Conservation (phyloP, 305 asterid genomes). For the Fraxinus xanthoxyloides region DNA sequence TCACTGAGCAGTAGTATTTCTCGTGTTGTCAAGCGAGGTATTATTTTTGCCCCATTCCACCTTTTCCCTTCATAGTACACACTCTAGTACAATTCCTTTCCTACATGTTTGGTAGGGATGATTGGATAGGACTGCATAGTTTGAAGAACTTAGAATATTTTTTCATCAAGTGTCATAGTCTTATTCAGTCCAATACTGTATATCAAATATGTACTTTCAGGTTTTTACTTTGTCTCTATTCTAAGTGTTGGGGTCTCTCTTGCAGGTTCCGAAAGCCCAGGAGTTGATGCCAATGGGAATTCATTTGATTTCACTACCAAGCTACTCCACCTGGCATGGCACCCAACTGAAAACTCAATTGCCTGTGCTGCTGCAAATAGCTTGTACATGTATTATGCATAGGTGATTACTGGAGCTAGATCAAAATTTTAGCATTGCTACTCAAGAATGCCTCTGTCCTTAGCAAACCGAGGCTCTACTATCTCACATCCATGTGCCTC, state of each 20-base stretch:
- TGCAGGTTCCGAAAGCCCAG: constrained; percentile 77
- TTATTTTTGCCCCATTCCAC: not conserved
- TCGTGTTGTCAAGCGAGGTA: constrained; percentile 92
- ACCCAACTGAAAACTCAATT: constrained; percentile 85
- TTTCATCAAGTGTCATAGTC: not conserved
- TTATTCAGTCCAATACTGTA: not conserved
- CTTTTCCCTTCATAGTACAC: not conserved
- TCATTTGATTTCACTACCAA: constrained; percentile 87
- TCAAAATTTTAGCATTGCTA: constrained; percentile 40
- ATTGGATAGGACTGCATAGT: not conserved
- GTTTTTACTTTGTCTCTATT: not conserved
- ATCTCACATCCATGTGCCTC: constrained; percentile 41
- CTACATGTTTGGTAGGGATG: not conserved
- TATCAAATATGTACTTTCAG: not conserved
- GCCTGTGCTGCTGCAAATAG: constrained; percentile 99
- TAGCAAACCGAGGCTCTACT: constrained; percentile 21
- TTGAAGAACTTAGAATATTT: not conserved
- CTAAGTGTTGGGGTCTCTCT: constrained; percentile 2
- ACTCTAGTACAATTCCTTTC: not conserved
- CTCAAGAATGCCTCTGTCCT: constrained; percentile 31
- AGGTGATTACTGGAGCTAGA: constrained; percentile 35
- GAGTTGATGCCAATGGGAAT: constrained; percentile 83
- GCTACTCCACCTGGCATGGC: constrained; percentile 97
- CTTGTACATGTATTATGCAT: constrained; percentile 95
- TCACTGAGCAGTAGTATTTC: constrained; percentile 82